A percentile compares a stretch with the other conserved stretches of the same genome.
phyloP scores from a whole-genome alignment of 345 rosid genomes.

The Gossypium herbaceum region DNA sequence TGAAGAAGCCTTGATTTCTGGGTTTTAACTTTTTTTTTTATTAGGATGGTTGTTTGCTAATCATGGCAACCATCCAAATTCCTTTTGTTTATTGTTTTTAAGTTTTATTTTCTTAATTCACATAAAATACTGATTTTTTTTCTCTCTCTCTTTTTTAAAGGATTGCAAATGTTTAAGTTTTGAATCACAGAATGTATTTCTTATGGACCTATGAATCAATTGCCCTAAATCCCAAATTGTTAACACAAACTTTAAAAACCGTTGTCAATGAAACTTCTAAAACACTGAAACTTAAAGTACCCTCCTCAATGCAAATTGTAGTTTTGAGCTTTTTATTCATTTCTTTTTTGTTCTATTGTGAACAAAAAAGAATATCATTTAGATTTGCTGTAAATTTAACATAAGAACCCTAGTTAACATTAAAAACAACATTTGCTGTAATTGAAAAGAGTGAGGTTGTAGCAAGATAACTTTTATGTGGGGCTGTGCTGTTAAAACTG shows the following conservation, averaged over 20 bases:
- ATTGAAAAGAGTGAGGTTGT: slow-evolving; percentile 14
- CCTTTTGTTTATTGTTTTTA: background rate
- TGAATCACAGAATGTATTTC: no score
- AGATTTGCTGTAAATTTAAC: background rate
- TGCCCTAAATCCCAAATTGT: background rate
- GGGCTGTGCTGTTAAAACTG: slow-evolving; percentile 58
- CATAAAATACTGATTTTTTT: background rate
- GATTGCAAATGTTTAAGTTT: no score
- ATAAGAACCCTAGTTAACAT: background rate
- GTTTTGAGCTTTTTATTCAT: background rate
- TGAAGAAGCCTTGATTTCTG: slow-evolving; percentile 5
- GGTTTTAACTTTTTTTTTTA: slow-evolving; percentile 10
- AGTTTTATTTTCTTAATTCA: background rate
- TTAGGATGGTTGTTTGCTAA: slow-evolving; percentile 4
- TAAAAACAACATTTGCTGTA: slow-evolving; percentile 18
- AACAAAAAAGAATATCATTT: background rate
- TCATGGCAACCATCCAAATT: slow-evolving; percentile 13
- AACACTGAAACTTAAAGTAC: background rate
- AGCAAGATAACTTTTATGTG: slow-evolving; percentile 33
- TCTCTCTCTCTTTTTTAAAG: no score
- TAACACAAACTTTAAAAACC: background rate
- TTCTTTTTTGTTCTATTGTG: background rate
- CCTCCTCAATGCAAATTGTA: background rate
- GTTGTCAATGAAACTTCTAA: background rate
- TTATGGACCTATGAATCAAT: background rate